Evolutionary conservation across 2,329 filamentous ascomycete genomes (phyloP).

Genomic region (Penicillium brasilianum): DNA sequence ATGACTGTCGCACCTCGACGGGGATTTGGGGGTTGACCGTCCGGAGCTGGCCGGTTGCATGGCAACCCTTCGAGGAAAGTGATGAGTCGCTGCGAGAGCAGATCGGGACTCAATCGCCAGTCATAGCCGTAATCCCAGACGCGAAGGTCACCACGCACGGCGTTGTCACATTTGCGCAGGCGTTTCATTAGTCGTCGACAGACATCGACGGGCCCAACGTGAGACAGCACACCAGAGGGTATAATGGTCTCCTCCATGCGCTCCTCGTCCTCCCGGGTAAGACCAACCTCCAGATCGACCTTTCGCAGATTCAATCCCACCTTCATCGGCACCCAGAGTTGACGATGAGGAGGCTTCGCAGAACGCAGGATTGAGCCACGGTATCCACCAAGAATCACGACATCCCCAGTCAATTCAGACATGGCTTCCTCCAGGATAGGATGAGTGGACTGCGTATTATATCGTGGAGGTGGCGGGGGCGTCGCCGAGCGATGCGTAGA

Average conservation of each 20-base stretch:
- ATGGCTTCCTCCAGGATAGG: conserved; percentile 64
- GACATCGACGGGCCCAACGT: conserved; percentile 91
- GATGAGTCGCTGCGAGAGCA: conserved; percentile 73
- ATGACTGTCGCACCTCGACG: conserved; percentile 75
- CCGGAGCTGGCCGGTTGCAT: conserved; percentile 65
- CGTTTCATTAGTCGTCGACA: conserved; percentile 80
- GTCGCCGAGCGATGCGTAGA: conserved; percentile 11
- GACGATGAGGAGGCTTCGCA: conserved; percentile 78
- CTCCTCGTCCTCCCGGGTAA: conserved; percentile 81
- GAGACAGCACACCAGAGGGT: conserved; percentile 83
- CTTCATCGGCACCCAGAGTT: conserved; percentile 93
- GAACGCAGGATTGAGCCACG: conserved; percentile 88
- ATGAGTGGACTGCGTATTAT: conserved; percentile 39
- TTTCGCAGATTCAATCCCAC: conserved; percentile 89
- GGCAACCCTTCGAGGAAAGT: conserved; percentile 74
- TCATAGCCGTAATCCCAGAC: conserved; percentile 94
- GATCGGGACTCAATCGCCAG: conserved; percentile 83
- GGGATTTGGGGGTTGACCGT: conserved; percentile 53
- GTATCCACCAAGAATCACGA: conserved; percentile 89
- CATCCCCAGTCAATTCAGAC: conserved; percentile 75
- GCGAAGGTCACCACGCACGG: conserved; percentile 70
- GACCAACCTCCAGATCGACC: conserved; percentile 85
- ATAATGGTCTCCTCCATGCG: conserved; percentile 82
- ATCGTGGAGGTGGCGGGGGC: conserved; percentile 27
- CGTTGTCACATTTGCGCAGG: conserved; percentile 74